Conservation (phyloP, 305 asterid species). For the Fraxinus paxiana region DNA sequence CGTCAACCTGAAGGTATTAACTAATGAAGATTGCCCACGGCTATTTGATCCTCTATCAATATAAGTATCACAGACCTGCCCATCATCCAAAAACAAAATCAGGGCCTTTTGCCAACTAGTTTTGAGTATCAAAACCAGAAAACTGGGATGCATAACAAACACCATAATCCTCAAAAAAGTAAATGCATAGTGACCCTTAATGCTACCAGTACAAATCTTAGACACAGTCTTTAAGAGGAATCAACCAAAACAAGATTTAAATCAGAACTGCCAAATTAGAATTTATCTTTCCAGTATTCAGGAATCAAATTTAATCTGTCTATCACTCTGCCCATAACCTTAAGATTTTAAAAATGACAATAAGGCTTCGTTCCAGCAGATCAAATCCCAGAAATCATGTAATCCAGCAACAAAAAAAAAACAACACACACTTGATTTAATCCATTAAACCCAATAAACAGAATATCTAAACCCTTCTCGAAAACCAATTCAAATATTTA, state of each 20-base stretch:
- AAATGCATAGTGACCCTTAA: conserved; percentile 7
- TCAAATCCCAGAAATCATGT: conserved; percentile 22
- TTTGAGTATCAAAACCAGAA: conserved; percentile 2
- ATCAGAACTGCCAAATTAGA: conserved; percentile 7
- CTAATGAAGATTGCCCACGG: conserved; percentile 11
- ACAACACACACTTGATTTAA: background rate
- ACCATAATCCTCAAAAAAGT: background rate
- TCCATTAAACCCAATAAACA: conserved; percentile 16
- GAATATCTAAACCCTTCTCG: background rate
- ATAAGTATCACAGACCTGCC: conserved; percentile 25
- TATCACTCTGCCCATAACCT: conserved; percentile 13
- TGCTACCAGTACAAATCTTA: conserved; percentile 2
- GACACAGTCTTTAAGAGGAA: background rate
- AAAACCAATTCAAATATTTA: background rate
- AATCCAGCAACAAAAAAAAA: conserved; percentile 11
- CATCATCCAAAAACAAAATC: conserved; percentile 21
- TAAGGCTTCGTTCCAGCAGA: conserved; percentile 18
- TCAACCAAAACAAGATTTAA: background rate
- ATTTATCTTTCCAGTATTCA: background rate
- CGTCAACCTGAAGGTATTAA: conserved; percentile 10
- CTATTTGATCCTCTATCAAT: conserved; percentile 13
- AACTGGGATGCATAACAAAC: conserved; percentile 12
- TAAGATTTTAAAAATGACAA: background rate
- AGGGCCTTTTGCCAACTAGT: conserved; percentile 2
- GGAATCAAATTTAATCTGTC: background rate